phyloP scores from a whole-genome alignment of 1,284 basidiomycete genomes.

The Flammula alnicola region DNA sequence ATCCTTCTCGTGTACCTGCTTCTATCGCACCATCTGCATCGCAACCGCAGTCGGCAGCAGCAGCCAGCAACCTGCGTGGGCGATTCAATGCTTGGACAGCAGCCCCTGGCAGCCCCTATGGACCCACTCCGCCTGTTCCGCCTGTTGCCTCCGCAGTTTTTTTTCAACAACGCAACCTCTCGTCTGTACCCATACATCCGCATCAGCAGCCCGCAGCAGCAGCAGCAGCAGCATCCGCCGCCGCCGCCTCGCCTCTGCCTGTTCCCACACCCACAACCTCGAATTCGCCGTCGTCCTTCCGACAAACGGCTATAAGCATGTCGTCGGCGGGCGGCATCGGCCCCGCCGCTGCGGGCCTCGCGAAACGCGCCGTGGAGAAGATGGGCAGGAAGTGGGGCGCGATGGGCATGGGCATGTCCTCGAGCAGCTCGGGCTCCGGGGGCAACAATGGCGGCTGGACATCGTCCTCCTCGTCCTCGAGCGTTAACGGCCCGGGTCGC shows the following conservation, averaged over 20 bases:
- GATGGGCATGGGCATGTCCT: slow-evolving; percentile 39
- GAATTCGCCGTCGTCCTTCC: slow-evolving; percentile 37
- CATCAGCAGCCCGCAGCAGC: not conserved
- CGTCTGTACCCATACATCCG: not conserved
- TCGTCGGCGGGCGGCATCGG: slow-evolving; percentile 59
- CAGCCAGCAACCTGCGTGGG: slow-evolving; percentile 48
- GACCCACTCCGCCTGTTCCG: slow-evolving; percentile 16
- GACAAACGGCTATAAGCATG: slow-evolving; percentile 74
- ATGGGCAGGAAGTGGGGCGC: slow-evolving; percentile 69
- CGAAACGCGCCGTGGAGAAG: slow-evolving; percentile 75
- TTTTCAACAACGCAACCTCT: slow-evolving; percentile 9
- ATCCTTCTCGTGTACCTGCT: slow-evolving; percentile 34
- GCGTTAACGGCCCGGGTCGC: slow-evolving; percentile 26
- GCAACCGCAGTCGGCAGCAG: slow-evolving; percentile 15
- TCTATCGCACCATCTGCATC: slow-evolving; percentile 32
- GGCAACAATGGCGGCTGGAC: slow-evolving; percentile 37
- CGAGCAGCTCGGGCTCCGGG: slow-evolving; percentile 41
- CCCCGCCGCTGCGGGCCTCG: slow-evolving; percentile 72
- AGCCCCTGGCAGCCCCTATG: slow-evolving; percentile 32
- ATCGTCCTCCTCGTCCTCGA: slow-evolving; percentile 46
- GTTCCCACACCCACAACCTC: slow-evolving; percentile 10
- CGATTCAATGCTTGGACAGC: slow-evolving; percentile 52
- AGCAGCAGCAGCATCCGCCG: not conserved
- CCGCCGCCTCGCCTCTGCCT: not conserved
- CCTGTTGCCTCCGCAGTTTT: not conserved